phyloP scores from a whole-genome alignment of 2,329 filamentous ascomycete species.

The Clonostachys rosea region DNA sequence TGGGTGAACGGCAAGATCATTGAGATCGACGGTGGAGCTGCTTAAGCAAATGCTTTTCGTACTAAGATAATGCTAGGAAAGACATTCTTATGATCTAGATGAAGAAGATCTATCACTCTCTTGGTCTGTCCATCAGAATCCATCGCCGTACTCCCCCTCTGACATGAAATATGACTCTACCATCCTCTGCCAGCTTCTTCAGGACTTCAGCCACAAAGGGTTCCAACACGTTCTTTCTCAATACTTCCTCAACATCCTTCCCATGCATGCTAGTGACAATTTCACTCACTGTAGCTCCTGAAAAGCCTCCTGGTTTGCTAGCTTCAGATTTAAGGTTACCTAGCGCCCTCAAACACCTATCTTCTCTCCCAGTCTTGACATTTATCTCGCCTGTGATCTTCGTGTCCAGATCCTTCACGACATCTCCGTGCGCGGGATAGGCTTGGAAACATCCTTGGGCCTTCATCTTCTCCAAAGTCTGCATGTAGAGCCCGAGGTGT shows the following conservation, averaged over 20 bases:
- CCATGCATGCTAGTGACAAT: background rate
- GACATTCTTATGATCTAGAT: too few species aligned
- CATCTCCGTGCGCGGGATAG: conserved; percentile 62
- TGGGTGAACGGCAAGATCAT: too few species aligned
- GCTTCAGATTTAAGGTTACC: background rate
- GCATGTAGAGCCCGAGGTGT: conserved; percentile 57
- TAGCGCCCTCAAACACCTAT: background rate
- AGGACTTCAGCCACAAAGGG: background rate
- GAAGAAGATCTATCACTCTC: too few species aligned
- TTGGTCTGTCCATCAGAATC: too few species aligned
- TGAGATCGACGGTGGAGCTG: too few species aligned
- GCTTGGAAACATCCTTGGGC: conserved; percentile 33
- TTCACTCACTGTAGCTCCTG: background rate
- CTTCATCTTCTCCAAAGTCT: conserved; percentile 57
- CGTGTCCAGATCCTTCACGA: conserved; percentile 42
- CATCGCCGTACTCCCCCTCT: background rate
- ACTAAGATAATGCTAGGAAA: too few species aligned
- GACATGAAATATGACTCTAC: background rate
- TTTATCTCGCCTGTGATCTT: conserved; percentile 4
- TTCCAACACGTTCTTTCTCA: background rate
- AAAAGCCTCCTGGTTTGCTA: too few species aligned
- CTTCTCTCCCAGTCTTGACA: background rate
- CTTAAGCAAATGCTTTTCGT: too few species aligned
- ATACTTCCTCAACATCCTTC: background rate
- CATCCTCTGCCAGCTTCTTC: background rate